Evolutionary conservation across 805 yeast species (phyloP).

Genomic region (Komagataella populi): DNA sequence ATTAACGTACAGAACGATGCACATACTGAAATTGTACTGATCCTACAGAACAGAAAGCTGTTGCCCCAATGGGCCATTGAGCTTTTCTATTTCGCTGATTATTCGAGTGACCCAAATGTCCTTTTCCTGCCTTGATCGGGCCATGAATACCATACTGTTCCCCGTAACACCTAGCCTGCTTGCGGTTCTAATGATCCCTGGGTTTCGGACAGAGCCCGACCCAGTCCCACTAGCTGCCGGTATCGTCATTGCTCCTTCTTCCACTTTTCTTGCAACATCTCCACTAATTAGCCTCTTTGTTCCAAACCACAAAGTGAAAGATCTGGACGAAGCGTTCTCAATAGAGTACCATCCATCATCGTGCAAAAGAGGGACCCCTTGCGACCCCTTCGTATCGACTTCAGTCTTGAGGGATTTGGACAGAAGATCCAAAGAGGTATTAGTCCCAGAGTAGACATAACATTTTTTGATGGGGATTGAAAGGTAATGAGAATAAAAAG

Average conservation of each 20-base stretch:
- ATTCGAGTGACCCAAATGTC: constrained; percentile 64
- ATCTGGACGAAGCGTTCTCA: constrained; percentile 63
- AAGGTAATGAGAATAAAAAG: constrained; percentile 36
- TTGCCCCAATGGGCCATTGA: constrained; percentile 3
- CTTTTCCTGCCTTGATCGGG: constrained; percentile 69
- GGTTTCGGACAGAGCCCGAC: constrained; percentile 6
- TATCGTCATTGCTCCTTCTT: constrained; percentile 1
- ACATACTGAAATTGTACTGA: neutral
- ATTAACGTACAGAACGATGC: neutral
- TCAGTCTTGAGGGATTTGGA: constrained; percentile 26
- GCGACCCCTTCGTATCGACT: constrained; percentile 35
- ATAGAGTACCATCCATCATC: constrained; percentile 75
- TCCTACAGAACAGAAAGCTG: constrained; percentile 5
- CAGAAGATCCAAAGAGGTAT: constrained; percentile 44
- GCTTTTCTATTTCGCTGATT: constrained; percentile 30
- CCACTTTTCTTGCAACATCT: constrained; percentile 5
- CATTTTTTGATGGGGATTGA: constrained; percentile 54
- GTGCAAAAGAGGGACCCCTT: constrained; percentile 57
- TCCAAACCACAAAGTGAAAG: constrained; percentile 82
- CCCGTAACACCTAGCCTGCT: constrained; percentile 56
- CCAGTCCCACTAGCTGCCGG: constrained; percentile 2
- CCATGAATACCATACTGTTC: constrained; percentile 57
- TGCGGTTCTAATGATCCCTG: constrained; percentile 27
- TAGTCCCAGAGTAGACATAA: constrained; percentile 62
- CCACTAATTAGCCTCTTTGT: constrained; percentile 32